A percentile compares a stretch with the other conserved stretches of the same genome.
phyloP scores from a whole-genome alignment of 352 stramenopile species.

The Halophytophthora polymorphica region DNA sequence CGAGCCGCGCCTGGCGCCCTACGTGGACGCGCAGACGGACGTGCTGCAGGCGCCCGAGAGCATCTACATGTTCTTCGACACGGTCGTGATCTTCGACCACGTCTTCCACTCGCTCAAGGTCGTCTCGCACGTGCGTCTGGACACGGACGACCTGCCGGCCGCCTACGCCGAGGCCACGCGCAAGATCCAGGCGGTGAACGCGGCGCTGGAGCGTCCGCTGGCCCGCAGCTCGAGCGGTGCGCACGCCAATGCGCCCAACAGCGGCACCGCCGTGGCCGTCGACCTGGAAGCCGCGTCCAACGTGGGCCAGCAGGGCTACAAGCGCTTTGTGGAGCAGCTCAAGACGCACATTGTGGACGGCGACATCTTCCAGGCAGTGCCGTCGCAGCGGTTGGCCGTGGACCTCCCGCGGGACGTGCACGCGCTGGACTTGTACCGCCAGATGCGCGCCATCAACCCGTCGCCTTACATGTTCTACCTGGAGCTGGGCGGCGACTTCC shows the following conservation, averaged over 20 bases:
- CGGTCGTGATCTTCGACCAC: constrained; percentile 88
- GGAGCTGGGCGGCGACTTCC: constrained; percentile 80
- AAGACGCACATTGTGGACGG: constrained; percentile 88
- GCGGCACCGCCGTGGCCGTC: constrained; percentile 31
- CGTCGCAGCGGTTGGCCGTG: constrained; percentile 73
- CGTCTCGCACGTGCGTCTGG: constrained; percentile 75
- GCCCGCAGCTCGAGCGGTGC: constrained; percentile 51
- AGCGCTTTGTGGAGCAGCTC: constrained; percentile 82
- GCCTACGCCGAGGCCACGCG: constrained; percentile 71
- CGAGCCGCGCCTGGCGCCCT: constrained; percentile 78
- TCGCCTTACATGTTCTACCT: constrained; percentile 91
- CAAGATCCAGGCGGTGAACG: constrained; percentile 69
- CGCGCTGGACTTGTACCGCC: constrained; percentile 81
- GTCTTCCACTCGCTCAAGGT: constrained; percentile 90
- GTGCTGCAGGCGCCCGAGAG: constrained; percentile 83
- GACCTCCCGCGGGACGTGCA: constrained; percentile 66
- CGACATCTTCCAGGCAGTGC: constrained; percentile 89
- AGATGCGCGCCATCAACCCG: constrained; percentile 88
- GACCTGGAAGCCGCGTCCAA: constrained; percentile 80
- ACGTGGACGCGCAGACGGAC: constrained; percentile 71
- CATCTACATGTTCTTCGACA: constrained; percentile 91
- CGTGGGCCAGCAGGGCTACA: constrained; percentile 81
- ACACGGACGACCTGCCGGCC: constrained; percentile 55
- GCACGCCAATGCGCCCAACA: constrained; percentile 42
- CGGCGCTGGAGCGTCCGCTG: constrained; percentile 60